Evolutionary conservation across 2,329 filamentous ascomycete species (phyloP), one percentile per base, ranked within the genome.

Genomic region (Pseudopyrenochaeta lycopersici): DNA sequence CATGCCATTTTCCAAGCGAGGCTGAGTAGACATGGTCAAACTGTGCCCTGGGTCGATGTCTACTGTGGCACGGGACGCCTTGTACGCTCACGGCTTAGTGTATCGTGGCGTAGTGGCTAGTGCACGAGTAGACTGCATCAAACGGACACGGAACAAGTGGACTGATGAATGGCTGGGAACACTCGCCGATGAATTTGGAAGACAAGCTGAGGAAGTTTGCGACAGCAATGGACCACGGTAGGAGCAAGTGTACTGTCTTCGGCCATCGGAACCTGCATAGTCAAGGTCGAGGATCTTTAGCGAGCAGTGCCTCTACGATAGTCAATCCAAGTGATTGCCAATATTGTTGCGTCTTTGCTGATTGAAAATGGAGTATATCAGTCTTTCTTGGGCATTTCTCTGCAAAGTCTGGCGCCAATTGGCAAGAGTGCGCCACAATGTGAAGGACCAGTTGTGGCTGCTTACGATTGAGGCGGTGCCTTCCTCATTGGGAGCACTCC

Each of bases 401-500:
- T 35, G 9, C 27, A 31, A 21, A 11, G 11, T 31, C 23, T 39
- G 5, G 15, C 4, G 33, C 21, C 27, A 4, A 27, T 32, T 23
- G 21, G n/a, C 36, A 20, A 31, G n/a, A 9, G n/a, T 49, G 49
- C 21, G 42, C 42, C 35, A 52, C 32, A 5, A 5, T 29, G 27
- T 42, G 18, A 32, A 36, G 2, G 3, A n/a, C 35, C 40, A 38
- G 48, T 14, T 43, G 60, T 61, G 64, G 64, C 66, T 63, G 63
- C 60, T 63, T 53, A 62, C 38, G n/a, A 31, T 46, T 58, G 58
- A 67, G 66, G 63, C 64, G 40, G 39, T 60, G 47, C 54, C 38
- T 48, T 45, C 54, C 47, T 36, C 18, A 43, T 55, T 32, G 21
- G 35, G 52, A 17, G 17, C 14, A 7, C 12, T 39, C 7, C 7